These are phyloP conservation scores for Letharia lupina DNA, from an alignment of 495 filamentous ascomycete species.

Conservation along the genomic window DNA sequence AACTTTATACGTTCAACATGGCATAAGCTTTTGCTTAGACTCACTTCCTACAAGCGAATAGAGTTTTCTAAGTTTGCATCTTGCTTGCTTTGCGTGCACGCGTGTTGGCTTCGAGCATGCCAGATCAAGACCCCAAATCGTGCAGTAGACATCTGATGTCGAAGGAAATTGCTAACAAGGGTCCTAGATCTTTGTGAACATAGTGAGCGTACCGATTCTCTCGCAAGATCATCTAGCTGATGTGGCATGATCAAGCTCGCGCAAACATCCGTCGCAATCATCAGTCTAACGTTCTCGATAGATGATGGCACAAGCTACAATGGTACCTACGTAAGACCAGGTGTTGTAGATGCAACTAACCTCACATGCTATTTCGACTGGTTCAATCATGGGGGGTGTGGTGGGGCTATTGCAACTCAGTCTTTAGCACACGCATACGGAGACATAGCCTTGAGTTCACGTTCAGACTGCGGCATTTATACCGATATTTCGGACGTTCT, in stretches of 20 bases:
- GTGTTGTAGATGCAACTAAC: slow-evolving; percentile 14
- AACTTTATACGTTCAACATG: neutral
- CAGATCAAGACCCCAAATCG: too few relatives aligned
- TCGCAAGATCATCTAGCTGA: too few relatives aligned
- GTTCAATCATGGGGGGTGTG: neutral
- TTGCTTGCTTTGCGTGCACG: slow-evolving; percentile 2
- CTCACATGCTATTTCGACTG: slow-evolving; percentile 11
- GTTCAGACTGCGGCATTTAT: slow-evolving; percentile 4
- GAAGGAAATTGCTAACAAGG: too few relatives aligned
- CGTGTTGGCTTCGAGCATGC: too few relatives aligned
- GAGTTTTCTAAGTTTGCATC: neutral
- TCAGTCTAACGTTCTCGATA: slow-evolving; percentile 15
- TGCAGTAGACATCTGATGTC: too few relatives aligned
- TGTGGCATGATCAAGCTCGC: too few relatives aligned
- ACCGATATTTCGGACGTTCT: neutral
- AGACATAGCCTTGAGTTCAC: slow-evolving; percentile 5
- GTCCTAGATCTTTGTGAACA: too few relatives aligned
- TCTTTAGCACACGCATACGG: slow-evolving; percentile 16
- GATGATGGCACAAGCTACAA: slow-evolving; percentile 16
- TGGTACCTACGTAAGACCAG: slow-evolving; percentile 11
- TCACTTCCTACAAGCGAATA: neutral
- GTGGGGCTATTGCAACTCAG: neutral
- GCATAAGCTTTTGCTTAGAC: too few relatives aligned
- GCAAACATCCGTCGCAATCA: too few relatives aligned
- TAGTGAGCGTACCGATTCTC: too few relatives aligned